Conservation (phyloP, 345 rosid genomes). For the Eucalyptus globulus region DNA sequence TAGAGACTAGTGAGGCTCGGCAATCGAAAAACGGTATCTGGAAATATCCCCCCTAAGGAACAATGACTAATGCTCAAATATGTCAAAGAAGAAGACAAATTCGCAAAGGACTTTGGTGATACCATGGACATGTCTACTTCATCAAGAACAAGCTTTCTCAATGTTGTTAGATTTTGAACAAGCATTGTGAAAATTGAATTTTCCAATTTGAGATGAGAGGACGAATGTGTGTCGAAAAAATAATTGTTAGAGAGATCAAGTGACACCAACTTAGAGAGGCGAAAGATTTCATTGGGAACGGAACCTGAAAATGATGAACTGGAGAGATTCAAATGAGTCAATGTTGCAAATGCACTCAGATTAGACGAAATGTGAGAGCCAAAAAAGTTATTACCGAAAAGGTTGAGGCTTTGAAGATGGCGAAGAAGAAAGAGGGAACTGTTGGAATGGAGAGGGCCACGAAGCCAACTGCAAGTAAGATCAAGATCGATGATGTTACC, state of each 20-base stretch:
- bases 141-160: not conserved
- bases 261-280: not conserved
- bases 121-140: rapidly evolving
- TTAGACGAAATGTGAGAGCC: not conserved
- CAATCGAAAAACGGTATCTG: not conserved
- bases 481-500: not conserved
- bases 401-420: not conserved
- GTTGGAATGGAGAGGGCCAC: not conserved
- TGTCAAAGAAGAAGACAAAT: not conserved
- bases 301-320: not conserved
- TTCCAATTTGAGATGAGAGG: rapidly evolving
- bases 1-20: rapidly evolving
- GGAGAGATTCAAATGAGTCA: not conserved
- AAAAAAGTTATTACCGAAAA: not conserved
- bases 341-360: not conserved
- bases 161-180: not conserved
- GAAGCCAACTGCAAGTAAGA: not conserved
- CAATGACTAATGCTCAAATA: rapidly evolving
- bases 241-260: not conserved
- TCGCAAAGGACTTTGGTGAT: not conserved
- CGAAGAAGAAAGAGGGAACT: not conserved
- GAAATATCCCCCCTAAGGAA: not conserved
- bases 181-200: not conserved
- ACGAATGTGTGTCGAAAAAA: rapidly evolving
- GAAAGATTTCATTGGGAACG: not conserved